Conservation (phyloP, 768 basidiomycete genomes). For the Tephrocybe sp. region DNA sequence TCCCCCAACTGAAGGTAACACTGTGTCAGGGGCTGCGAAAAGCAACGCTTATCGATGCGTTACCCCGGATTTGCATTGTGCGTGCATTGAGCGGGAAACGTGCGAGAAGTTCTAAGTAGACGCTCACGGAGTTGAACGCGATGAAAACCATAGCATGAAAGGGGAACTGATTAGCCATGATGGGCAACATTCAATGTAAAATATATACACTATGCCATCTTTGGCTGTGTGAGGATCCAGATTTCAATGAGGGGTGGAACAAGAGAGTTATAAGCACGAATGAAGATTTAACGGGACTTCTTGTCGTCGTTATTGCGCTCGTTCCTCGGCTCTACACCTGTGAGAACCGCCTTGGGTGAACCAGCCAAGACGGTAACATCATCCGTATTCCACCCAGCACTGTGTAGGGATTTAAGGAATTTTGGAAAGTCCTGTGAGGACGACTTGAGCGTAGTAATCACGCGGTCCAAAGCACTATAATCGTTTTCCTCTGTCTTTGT, state of each 20-base stretch:
- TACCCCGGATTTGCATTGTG: slow-evolving; percentile 5
- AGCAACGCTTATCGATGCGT: neutral
- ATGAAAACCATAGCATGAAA: neutral
- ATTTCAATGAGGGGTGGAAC: neutral
- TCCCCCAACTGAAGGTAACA: neutral
- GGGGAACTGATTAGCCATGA: slow-evolving; percentile 6
- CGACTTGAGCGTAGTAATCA: slow-evolving; percentile 20
- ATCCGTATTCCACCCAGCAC: slow-evolving; percentile 39
- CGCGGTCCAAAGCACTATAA: slow-evolving; percentile 13
- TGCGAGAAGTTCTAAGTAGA: slow-evolving; percentile 3
- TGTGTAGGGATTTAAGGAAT: slow-evolving; percentile 26
- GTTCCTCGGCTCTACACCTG: slow-evolving; percentile 10
- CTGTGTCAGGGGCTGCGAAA: slow-evolving; percentile 7
- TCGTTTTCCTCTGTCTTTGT: slow-evolving; percentile 4
- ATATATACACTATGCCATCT: slow-evolving; percentile 4
- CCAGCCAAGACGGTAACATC: slow-evolving; percentile 33
- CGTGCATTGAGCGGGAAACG: slow-evolving; percentile 8
- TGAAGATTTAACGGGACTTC: slow-evolving; percentile 19
- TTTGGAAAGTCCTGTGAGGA: slow-evolving; percentile 19
- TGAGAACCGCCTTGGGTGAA: slow-evolving; percentile 29
- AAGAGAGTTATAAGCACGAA: neutral
- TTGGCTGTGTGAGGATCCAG: neutral
- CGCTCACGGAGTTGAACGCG: neutral
- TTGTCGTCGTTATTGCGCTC: slow-evolving; percentile 15
- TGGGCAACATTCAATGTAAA: neutral